Evolutionary conservation across 306 rosid genomes (phyloP), one percentile per base, ranked within the genome.

Genomic region (Canavalia ensiformis): DNA sequence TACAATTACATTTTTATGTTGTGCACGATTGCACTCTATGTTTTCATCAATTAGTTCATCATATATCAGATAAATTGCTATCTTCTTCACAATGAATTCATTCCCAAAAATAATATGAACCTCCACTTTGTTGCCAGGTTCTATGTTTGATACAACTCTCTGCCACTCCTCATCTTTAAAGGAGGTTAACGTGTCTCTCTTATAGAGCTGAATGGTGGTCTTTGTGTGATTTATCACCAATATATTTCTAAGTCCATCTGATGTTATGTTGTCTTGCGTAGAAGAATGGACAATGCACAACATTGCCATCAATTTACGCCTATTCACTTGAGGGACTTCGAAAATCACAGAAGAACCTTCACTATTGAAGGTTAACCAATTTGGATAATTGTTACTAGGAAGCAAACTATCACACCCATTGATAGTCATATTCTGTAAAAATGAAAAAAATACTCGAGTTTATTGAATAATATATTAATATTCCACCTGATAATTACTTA

Each of bases 71-170:
- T 72, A 35, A 52, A 54, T n/a, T 8, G 35, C 1, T n/a, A 50
- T 72, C 35, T 42, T 67, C 34, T 67, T 18, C 35, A 67, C 72
- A 18, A 3, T 7, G 72, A 67, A 41, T 18, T 52, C 35, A 3
- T 3, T 0, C n/a, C 9, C 47, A 3, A 54, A 52, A 35, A 51
- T 64, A 35, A 72, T 64, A 7, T 52, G 25, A 0, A 72, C 34
- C 50, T 72, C 13, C 34, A 72, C 50, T n/a, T 35, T 13, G 31
- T 72, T 41, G 7, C 77, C 77, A 72, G 35, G 47, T 68, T 46
- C 74, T 1, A 68, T 50, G 10, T 9, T 29, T 46, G 57, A 45
- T 28, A 46, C 35, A 0, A 44, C 1, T 1, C 37, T 68, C 1
- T 68, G 57, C 57, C 73, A 67, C 0, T 68, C 75, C 3, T 70